phyloP scores from a whole-genome alignment of 106 monocot genomes.

The Phalaenopsis aphrodite region DNA sequence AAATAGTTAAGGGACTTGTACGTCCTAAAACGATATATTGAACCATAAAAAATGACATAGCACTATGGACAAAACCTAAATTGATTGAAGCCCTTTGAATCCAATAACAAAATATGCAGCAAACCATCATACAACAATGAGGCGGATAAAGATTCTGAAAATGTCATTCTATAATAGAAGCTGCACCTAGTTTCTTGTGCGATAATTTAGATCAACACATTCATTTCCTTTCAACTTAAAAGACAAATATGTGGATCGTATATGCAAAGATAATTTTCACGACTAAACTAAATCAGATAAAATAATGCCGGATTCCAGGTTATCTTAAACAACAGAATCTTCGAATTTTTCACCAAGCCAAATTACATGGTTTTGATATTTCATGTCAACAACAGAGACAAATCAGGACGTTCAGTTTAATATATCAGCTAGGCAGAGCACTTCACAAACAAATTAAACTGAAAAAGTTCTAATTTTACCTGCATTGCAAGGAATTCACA shows the following conservation, averaged over 20 bases:
- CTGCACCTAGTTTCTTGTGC: not conserved
- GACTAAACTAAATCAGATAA: not conserved
- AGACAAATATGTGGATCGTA: not conserved
- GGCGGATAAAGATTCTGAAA: not conserved
- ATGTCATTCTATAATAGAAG: not conserved
- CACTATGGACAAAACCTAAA: too few relatives aligned
- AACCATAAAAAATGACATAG: too few relatives aligned
- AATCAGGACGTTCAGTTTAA: not conserved
- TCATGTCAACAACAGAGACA: not conserved
- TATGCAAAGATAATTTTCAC: not conserved
- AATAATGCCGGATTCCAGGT: not conserved
- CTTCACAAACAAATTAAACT: not conserved
- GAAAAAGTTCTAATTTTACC: conserved; percentile 29
- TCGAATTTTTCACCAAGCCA: not conserved
- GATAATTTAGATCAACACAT: not conserved
- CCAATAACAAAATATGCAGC: not conserved
- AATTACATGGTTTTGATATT: not conserved
- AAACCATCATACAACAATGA: not conserved
- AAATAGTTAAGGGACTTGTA: too few relatives aligned
- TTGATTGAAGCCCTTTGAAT: not conserved
- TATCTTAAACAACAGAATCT: not conserved
- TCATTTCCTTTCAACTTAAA: not conserved
- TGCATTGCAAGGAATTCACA: conserved; percentile 98
- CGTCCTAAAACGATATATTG: too few relatives aligned
- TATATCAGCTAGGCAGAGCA: not conserved